phyloP scores from a whole-genome alignment of 495 filamentous ascomycete species.

The Talaromyces nanjingensis region DNA sequence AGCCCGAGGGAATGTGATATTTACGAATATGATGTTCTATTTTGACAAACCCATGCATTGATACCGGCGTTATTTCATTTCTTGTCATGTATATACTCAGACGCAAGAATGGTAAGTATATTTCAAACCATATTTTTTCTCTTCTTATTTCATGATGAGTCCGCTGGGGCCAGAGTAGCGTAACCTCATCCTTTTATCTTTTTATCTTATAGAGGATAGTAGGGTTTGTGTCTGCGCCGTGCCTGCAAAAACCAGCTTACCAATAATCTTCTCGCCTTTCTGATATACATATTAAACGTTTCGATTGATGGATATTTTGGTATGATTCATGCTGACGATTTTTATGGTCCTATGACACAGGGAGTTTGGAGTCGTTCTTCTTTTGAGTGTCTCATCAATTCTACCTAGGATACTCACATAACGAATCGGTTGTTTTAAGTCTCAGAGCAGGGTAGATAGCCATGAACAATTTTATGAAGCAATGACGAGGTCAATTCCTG shows the following conservation, averaged over 20 bases:
- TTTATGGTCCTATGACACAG: background rate
- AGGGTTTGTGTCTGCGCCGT: conserved; percentile 24
- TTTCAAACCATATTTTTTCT: background rate
- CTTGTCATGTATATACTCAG: background rate
- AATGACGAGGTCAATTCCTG: background rate
- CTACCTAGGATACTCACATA: too few relatives aligned
- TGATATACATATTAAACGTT: conserved; percentile 16
- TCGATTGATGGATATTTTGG: background rate
- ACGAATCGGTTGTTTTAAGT: too few relatives aligned
- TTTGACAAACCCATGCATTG: background rate
- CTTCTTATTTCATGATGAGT: conserved; percentile 33
- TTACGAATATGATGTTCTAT: background rate
- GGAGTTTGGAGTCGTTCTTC: too few relatives aligned
- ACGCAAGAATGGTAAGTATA: background rate
- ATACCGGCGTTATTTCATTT: conserved; percentile 3
- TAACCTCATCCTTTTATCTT: conserved; percentile 20
- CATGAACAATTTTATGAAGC: too few relatives aligned
- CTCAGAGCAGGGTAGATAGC: too few relatives aligned
- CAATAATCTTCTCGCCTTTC: conserved; percentile 45
- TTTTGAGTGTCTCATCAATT: too few relatives aligned
- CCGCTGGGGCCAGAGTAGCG: conserved; percentile 53
- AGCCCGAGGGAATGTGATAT: conserved; percentile 37
- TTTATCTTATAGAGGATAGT: background rate
- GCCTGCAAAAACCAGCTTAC: conserved; percentile 46
- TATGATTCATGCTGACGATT: background rate